Evolutionary conservation across 2,329 filamentous ascomycete genomes (phyloP).

Genomic region (Plectosphaerella plurivora): DNA sequence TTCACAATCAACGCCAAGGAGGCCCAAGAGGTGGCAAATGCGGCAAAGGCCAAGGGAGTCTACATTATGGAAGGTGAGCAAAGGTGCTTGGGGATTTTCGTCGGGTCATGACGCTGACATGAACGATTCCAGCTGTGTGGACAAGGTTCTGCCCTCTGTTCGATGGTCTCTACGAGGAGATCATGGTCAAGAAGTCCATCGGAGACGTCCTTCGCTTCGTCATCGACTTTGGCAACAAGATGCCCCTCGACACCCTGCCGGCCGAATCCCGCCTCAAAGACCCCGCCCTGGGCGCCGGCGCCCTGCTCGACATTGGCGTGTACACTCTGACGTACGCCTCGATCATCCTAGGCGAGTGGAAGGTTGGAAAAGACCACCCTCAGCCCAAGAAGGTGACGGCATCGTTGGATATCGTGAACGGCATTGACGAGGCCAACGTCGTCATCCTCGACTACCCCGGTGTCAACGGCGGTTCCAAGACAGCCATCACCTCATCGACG

Average conservation of each 20-base stretch:
- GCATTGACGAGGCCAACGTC: slow-evolving; percentile 28
- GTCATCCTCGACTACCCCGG: slow-evolving; percentile 33
- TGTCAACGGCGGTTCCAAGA: slow-evolving; percentile 17
- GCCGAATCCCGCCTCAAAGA: slow-evolving; percentile 29
- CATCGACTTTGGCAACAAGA: slow-evolving; percentile 33
- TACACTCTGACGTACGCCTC: slow-evolving; percentile 35
- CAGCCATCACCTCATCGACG: slow-evolving; percentile 37
- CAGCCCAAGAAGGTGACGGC: slow-evolving; percentile 28
- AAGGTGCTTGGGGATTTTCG: background rate
- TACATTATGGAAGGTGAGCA: slow-evolving; percentile 32
- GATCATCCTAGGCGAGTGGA: slow-evolving; percentile 22
- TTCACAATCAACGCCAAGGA: slow-evolving; percentile 37
- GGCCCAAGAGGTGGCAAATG: slow-evolving; percentile 31
- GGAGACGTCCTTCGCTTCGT: slow-evolving; percentile 32
- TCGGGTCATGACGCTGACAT: background rate
- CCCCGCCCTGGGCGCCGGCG: slow-evolving; percentile 34
- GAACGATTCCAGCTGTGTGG: slow-evolving; percentile 30
- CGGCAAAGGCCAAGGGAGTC: slow-evolving; percentile 32
- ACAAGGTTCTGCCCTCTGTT: slow-evolving; percentile 35
- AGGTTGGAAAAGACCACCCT: slow-evolving; percentile 16
- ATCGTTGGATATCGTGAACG: slow-evolving; percentile 27
- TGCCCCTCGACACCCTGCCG: slow-evolving; percentile 24
- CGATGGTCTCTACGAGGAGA: slow-evolving; percentile 29
- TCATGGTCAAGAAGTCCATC: slow-evolving; percentile 20
- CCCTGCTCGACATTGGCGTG: slow-evolving; percentile 37